These are phyloP conservation scores for Fusarium nelsonii DNA, from an alignment of 2,329 filamentous ascomycete genomes.

Conservation along the genomic window DNA sequence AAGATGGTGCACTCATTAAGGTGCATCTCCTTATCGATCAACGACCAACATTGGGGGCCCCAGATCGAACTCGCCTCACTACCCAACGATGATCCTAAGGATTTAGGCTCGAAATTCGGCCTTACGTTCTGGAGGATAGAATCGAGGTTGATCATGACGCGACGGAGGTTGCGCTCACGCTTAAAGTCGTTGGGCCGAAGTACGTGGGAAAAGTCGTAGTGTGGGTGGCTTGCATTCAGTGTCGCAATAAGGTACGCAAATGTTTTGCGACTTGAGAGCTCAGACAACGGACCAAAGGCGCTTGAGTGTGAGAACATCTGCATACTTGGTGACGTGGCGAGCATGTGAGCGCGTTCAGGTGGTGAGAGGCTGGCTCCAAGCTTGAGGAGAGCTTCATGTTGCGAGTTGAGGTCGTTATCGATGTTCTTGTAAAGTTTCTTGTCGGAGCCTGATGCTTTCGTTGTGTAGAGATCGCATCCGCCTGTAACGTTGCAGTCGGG, in stretches of 20 bases:
- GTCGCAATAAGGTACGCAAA: constrained; percentile 98
- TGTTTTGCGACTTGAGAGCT: constrained; percentile 88
- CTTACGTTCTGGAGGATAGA: constrained; percentile 88
- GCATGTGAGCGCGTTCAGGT: constrained; percentile 78
- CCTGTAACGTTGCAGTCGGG: constrained; percentile 92
- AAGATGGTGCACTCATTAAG: constrained; percentile 91
- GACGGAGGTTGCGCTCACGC: constrained; percentile 81
- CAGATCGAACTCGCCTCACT: constrained; percentile 73
- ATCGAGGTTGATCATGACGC: constrained; percentile 89
- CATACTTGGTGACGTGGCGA: constrained; percentile 71
- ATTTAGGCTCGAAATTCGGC: constrained; percentile 67
- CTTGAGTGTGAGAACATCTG: constrained; percentile 80
- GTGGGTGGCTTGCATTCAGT: constrained; percentile 87
- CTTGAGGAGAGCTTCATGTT: constrained; percentile 88
- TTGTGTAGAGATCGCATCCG: constrained; percentile 96
- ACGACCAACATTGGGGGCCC: constrained; percentile 91
- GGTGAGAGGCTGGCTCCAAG: constrained; percentile 90
- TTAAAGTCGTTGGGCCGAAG: constrained; percentile 91
- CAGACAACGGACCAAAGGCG: constrained; percentile 90
- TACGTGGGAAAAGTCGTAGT: constrained; percentile 97
- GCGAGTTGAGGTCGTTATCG: constrained; percentile 88
- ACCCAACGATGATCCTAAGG: constrained; percentile 57
- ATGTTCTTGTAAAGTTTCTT: constrained; percentile 98
- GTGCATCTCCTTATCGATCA: constrained; percentile 95
- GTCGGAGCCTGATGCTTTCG: constrained; percentile 93